These are phyloP conservation scores for Daldinia childiae DNA, from an alignment of 495 filamentous ascomycete genomes.

Conservation along the genomic window DNA sequence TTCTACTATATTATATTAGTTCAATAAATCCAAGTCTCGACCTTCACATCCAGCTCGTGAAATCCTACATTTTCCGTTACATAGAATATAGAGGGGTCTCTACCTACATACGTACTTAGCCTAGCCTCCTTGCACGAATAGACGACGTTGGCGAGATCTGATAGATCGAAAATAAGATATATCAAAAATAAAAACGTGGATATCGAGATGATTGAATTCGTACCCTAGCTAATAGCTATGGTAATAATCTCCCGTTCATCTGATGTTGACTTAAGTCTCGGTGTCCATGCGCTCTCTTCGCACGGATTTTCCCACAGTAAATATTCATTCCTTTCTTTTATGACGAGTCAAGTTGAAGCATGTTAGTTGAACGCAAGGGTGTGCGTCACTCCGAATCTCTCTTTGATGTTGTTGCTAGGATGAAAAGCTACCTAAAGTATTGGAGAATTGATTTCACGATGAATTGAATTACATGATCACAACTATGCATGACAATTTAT, in stretches of 20 bases:
- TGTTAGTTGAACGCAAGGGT: not conserved
- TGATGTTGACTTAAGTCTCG: not conserved
- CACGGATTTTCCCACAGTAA: not conserved
- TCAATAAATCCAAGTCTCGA: not conserved
- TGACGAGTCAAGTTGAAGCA: not conserved
- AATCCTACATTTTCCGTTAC: not conserved
- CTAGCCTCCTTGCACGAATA: not conserved
- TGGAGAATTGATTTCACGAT: constrained; percentile 2
- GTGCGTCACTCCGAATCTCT: constrained; percentile 11
- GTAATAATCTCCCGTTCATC: constrained; percentile 13
- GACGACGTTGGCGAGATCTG: not conserved
- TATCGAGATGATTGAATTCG: not conserved
- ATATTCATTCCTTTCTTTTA: constrained; percentile 1
- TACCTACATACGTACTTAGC: not conserved
- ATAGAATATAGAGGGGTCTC: not conserved
- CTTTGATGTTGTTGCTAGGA: not conserved
- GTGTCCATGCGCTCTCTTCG: constrained; percentile 1
- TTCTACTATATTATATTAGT: not conserved
- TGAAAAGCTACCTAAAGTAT: not conserved
- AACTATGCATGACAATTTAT: constrained; percentile 10
- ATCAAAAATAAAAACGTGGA: not conserved
- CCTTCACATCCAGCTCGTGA: not conserved
- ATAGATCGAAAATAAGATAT: not conserved
- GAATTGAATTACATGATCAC: constrained; percentile 27
- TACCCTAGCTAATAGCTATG: constrained; percentile 3